A percentile compares a stretch with the other conserved stretches of the same genome.
These are phyloP conservation scores for Cryphonectria nitschkei DNA, from an alignment of 2,329 filamentous ascomycete genomes.

Conservation along the genomic window DNA sequence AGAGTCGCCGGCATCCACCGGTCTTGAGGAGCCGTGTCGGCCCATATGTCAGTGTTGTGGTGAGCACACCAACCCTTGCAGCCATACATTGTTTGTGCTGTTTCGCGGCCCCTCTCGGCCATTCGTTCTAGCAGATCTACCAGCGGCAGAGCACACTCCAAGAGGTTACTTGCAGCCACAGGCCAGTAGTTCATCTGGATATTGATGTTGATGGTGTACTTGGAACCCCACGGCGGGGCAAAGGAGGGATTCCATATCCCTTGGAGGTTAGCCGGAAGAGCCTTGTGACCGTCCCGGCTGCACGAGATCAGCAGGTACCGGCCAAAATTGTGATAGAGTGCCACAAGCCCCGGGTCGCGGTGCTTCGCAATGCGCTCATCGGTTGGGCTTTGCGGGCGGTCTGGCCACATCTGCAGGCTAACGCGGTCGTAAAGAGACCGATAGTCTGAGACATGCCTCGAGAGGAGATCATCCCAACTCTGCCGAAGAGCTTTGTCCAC, in stretches of 20 bases:
- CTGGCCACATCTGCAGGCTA: slow-evolving; percentile 34
- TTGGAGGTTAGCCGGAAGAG: slow-evolving; percentile 48
- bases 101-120: slow-evolving; percentile 38
- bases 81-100: slow-evolving; percentile 40
- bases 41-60: slow-evolving; percentile 45
- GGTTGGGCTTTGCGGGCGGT: slow-evolving; percentile 31
- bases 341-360: slow-evolving; percentile 34
- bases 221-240: slow-evolving; percentile 49
- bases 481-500: slow-evolving; percentile 32
- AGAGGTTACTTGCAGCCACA: slow-evolving; percentile 35
- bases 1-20: slow-evolving; percentile 38
- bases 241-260: slow-evolving; percentile 50
- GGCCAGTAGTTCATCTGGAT: slow-evolving; percentile 59
- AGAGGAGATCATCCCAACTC: slow-evolving; percentile 31
- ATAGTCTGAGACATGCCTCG: slow-evolving; percentile 33
- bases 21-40: slow-evolving; percentile 41
- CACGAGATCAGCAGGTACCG: slow-evolving; percentile 44
- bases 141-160: slow-evolving; percentile 43
- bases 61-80: slow-evolving; percentile 40
- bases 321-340: slow-evolving; percentile 44
- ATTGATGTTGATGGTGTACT: slow-evolving; percentile 57
- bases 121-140: slow-evolving; percentile 46
- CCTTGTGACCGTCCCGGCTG: slow-evolving; percentile 34
- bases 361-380: slow-evolving; percentile 29
- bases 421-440: slow-evolving; percentile 32